phyloP scores from a whole-genome alignment of 2,329 filamentous ascomycete species.

The Pyrenophora teres region DNA sequence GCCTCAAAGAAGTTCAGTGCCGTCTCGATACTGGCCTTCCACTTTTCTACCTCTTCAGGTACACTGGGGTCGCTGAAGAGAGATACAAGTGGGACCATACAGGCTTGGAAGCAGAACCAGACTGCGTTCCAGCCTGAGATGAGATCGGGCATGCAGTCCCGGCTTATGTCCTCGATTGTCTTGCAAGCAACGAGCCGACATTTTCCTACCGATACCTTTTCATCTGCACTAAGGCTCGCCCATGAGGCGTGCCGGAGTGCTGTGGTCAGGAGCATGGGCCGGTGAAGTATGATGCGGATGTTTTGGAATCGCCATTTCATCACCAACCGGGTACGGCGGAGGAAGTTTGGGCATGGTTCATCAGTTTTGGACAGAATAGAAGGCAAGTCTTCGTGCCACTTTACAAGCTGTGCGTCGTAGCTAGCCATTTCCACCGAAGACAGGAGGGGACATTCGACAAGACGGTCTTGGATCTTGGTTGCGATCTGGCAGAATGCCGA shows the following conservation, averaged over 20 bases:
- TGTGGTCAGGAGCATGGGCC: slow-evolving; percentile 70
- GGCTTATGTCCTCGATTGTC: slow-evolving; percentile 73
- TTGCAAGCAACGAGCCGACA: slow-evolving; percentile 72
- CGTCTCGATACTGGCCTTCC: slow-evolving; percentile 49
- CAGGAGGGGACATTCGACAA: slow-evolving; percentile 71
- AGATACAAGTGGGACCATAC: slow-evolving; percentile 76
- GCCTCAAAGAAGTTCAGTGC: slow-evolving; percentile 51
- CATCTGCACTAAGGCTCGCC: slow-evolving; percentile 62
- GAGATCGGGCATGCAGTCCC: slow-evolving; percentile 72
- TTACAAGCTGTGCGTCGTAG: slow-evolving; percentile 70
- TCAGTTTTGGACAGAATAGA: slow-evolving; percentile 47
- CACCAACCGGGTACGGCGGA: slow-evolving; percentile 71
- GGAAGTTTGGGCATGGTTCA: slow-evolving; percentile 71
- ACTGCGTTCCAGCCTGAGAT: slow-evolving; percentile 82
- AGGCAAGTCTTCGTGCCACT: slow-evolving; percentile 74
- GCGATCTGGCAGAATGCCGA: slow-evolving; percentile 80
- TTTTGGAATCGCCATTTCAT: slow-evolving; percentile 86
- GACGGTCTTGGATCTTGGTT: slow-evolving; percentile 74
- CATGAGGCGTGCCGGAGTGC: slow-evolving; percentile 60
- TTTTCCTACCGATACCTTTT: slow-evolving; percentile 68
- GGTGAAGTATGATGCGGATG: slow-evolving; percentile 74
- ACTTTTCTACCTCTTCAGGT: slow-evolving; percentile 48
- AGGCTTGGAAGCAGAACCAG: slow-evolving; percentile 80
- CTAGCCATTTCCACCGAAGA: slow-evolving; percentile 67
- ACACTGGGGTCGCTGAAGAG: slow-evolving; percentile 68